Evolutionary conservation across 1,284 basidiomycete genomes (phyloP), one percentile per base, ranked within the genome.

Genomic region (Naganishia sp.): DNA sequence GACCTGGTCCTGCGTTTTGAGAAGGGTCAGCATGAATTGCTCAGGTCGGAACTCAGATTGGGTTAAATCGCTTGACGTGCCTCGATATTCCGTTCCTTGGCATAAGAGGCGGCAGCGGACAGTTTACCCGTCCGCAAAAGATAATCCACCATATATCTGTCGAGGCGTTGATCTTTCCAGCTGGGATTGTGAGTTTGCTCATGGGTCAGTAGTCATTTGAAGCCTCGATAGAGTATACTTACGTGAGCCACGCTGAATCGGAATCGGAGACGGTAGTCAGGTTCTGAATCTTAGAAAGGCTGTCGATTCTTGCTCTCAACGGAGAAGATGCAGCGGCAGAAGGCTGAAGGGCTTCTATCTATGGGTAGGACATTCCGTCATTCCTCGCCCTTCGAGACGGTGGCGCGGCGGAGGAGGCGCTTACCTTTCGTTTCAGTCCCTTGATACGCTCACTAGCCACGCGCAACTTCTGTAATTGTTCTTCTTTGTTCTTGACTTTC

Each of bases 91-190:
- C 75, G 70, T 3, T 66, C 63, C n/a, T 69, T 65, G 0, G 77
- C 75, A 6, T 79, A 67, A 0, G 73, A 72, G 28, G 71, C 69
- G 1, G 80, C 80, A 2, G 78, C 70, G 55, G 76, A 74, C 59
- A 75, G 69, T 18, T 75, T 69, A 3, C 78, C 78, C 2, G 73
- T 75, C 33, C 94, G 83, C 48, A 98, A 82, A 53, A 90, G 86
- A 87, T 94, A 95, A 77, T 99, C 95, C 1, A 93, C 88, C 33
- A 99, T 82, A 87, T 94, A 96, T 68, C 95, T 82, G 74, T 94
- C 89, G 10, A 98, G 81, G 36, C 93, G 83, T 46, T 84, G 87
- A 70, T 90, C 87, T 18, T 87, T 86, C 91, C 91, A 95, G 53
- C 86, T 70, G 46, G 21, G 44, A 42, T 5, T 15, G 11, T 13